A percentile compares a stretch with the other conserved stretches of the same genome.
Evolutionary conservation across 2,329 filamentous ascomycete genomes (phyloP).

Genomic region (Pseudogymnoascus sp.): DNA sequence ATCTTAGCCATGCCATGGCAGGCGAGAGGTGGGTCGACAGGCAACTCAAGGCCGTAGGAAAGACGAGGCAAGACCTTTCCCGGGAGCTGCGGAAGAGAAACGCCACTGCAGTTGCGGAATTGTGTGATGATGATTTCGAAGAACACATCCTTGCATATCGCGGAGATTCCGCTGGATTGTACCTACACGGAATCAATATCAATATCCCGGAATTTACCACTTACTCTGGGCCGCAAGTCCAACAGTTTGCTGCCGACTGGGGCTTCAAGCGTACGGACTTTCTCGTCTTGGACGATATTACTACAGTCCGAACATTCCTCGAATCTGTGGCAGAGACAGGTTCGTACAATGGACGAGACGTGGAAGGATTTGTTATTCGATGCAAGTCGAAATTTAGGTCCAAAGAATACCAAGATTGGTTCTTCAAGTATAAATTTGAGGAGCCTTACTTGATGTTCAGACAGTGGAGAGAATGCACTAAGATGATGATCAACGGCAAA

Average conservation of each 20-base stretch:
- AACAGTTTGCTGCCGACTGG: slow-evolving; percentile 84
- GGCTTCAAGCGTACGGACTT: slow-evolving; percentile 86
- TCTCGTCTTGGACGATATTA: slow-evolving; percentile 65
- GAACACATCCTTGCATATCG: slow-evolving; percentile 92
- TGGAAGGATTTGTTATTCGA: slow-evolving; percentile 93
- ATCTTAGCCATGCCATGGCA: slow-evolving; percentile 72
- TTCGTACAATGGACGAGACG: slow-evolving; percentile 81
- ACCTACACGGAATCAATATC: slow-evolving; percentile 91
- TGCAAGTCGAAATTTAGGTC: slow-evolving; percentile 56
- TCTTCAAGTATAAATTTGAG: slow-evolving; percentile 99
- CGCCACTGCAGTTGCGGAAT: slow-evolving; percentile 87
- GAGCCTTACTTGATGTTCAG: slow-evolving; percentile 98
- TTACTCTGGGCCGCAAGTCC: slow-evolving; percentile 73
- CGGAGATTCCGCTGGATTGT: slow-evolving; percentile 75
- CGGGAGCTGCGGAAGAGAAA: slow-evolving; percentile 69
- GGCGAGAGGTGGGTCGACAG: slow-evolving; percentile 75
- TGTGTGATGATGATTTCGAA: slow-evolving; percentile 93
- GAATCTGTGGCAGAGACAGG: slow-evolving; percentile 81
- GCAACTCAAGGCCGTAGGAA: slow-evolving; percentile 71
- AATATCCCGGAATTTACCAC: slow-evolving; percentile 90
- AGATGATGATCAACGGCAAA: slow-evolving; percentile 69
- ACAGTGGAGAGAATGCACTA: slow-evolving; percentile 97
- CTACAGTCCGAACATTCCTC: slow-evolving; percentile 69
- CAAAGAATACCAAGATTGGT: slow-evolving; percentile 76
- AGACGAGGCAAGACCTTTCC: slow-evolving; percentile 70